phyloP scores from a whole-genome alignment of 1,139 yeast species.

The Arxiozyma bovina region DNA sequence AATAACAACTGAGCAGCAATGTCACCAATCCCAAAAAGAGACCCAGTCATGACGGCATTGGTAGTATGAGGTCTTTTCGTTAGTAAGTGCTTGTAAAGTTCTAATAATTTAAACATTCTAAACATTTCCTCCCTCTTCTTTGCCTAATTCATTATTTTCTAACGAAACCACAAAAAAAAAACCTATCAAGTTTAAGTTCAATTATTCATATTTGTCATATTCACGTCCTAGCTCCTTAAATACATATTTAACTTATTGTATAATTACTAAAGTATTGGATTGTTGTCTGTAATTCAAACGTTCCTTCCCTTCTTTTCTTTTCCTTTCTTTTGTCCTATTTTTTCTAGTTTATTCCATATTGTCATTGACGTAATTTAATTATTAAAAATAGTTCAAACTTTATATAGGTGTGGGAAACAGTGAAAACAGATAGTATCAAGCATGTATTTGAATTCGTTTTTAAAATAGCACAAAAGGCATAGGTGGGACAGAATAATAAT shows the following conservation, averaged over 20 bases:
- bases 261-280: too few relatives aligned
- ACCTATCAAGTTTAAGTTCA: not conserved
- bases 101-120: constrained; percentile 7
- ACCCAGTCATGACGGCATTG: constrained; percentile 48
- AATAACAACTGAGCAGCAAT: constrained; percentile 56
- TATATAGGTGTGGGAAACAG: too few relatives aligned
- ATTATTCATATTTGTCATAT: too few relatives aligned
- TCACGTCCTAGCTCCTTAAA: too few relatives aligned
- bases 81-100: constrained; percentile 37
- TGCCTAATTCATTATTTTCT: not conserved
- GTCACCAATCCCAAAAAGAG: constrained; percentile 71
- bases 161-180: not conserved
- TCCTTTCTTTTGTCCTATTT: too few relatives aligned
- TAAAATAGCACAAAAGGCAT: not conserved
- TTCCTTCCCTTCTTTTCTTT: not conserved
- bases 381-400: too few relatives aligned
- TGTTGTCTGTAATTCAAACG: too few relatives aligned
- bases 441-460: too few relatives aligned
- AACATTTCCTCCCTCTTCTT: too few relatives aligned
- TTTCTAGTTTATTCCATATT: too few relatives aligned
- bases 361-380: not conserved
- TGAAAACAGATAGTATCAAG: too few relatives aligned
- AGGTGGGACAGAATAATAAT: not conserved
- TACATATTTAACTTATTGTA: not conserved
- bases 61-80: constrained; percentile 44